phyloP scores from a whole-genome alignment of 805 yeast species.

The Candida morakotiae region DNA sequence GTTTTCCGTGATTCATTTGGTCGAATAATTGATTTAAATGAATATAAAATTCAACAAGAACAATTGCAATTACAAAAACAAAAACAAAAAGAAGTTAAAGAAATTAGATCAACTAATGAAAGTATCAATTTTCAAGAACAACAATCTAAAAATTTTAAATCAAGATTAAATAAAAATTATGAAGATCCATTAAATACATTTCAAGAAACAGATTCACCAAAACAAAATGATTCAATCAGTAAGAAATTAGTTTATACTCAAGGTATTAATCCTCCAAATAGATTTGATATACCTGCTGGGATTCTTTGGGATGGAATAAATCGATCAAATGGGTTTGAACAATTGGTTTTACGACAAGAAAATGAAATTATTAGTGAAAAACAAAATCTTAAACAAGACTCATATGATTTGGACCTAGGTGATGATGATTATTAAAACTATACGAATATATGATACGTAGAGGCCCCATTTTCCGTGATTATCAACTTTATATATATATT shows the following conservation, averaged over 20 bases:
- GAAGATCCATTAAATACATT: slow-evolving; percentile 67
- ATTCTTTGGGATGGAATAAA: slow-evolving; percentile 83
- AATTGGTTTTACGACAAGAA: slow-evolving; percentile 45
- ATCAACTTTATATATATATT: no score
- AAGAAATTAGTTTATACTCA: slow-evolving; percentile 33
- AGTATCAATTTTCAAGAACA: slow-evolving; percentile 25
- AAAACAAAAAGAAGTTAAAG: slow-evolving; percentile 15
- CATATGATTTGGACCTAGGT: slow-evolving; percentile 12
- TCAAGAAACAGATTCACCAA: slow-evolving; percentile 14
- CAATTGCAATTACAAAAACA: slow-evolving; percentile 7
- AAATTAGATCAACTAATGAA: slow-evolving; percentile 33
- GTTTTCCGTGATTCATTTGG: slow-evolving; percentile 64
- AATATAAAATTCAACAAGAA: slow-evolving; percentile 16
- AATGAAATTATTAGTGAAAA: slow-evolving; percentile 28
- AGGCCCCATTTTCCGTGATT: no score
- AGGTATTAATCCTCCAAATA: slow-evolving; percentile 57
- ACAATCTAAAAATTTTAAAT: slow-evolving; percentile 22
- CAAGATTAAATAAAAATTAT: slow-evolving; percentile 27
- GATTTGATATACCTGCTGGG: slow-evolving; percentile 79
- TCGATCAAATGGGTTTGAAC: slow-evolving; percentile 84
- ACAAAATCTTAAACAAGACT: slow-evolving; percentile 14
- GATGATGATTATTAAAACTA: slow-evolving; percentile 5
- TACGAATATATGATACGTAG: no score
- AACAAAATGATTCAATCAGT: slow-evolving; percentile 14
- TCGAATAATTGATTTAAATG: slow-evolving; percentile 40